A percentile compares a stretch with the other conserved stretches of the same genome.
phyloP scores from a whole-genome alignment of 2,329 filamentous ascomycete species.

The Ceratocystis variospora region DNA sequence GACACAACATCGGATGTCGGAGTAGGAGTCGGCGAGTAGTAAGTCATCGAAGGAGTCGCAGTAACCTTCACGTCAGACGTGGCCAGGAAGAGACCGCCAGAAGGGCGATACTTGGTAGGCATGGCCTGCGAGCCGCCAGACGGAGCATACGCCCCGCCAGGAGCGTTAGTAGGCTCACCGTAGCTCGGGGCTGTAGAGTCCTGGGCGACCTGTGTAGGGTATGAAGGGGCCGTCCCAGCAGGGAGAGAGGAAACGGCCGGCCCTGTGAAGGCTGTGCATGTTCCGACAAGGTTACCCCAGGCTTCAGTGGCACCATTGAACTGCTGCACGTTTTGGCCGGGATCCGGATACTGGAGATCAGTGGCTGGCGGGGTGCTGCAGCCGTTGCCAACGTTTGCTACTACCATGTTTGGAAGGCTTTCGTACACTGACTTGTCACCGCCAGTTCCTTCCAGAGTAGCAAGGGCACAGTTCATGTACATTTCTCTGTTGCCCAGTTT shows the following conservation, averaged over 20 bases:
- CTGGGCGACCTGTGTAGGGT: constrained; percentile 21
- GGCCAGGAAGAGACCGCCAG: constrained; percentile 32
- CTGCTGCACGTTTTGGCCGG: constrained; percentile 42
- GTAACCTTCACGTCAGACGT: constrained; percentile 21
- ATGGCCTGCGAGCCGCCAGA: not conserved
- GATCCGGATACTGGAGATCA: constrained; percentile 48
- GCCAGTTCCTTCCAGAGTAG: constrained; percentile 46
- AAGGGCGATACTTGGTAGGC: constrained; percentile 20
- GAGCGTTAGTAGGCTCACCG: not conserved
- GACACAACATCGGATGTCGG: constrained; percentile 16
- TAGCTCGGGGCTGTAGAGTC: constrained; percentile 17
- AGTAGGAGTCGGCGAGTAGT: not conserved
- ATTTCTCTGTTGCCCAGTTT: constrained; percentile 84
- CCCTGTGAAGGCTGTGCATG: constrained; percentile 23
- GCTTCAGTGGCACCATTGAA: constrained; percentile 30
- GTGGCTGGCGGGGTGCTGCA: constrained; percentile 39
- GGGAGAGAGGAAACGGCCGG: constrained; percentile 20
- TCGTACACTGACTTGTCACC: constrained; percentile 41
- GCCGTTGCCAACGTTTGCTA: constrained; percentile 46
- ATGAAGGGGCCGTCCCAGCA: constrained; percentile 22
- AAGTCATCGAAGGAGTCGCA: constrained; percentile 3
- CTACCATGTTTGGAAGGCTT: constrained; percentile 55
- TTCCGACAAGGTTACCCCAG: constrained; percentile 24
- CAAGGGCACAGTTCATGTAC: constrained; percentile 90
- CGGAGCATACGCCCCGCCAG: not conserved